These are phyloP conservation scores for Plasmodium adleri DNA, from an alignment of 169 alveolate species.

Conservation along the genomic window DNA sequence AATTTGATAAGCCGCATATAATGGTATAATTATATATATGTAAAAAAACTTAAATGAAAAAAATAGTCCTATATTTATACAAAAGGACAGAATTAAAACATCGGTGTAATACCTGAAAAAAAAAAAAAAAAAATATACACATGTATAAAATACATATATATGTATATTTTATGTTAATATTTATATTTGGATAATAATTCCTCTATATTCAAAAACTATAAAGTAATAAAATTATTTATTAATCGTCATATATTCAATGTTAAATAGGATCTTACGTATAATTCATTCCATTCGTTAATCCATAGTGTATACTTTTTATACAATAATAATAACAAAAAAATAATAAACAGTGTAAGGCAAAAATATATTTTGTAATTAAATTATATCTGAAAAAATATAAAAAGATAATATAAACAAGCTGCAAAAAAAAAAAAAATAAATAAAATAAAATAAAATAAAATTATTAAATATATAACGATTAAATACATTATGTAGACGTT, in stretches of 20 bases:
- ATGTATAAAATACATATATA: background rate
- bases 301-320: conserved; percentile 66
- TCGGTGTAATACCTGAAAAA: conserved; percentile 54
- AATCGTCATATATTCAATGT: no score
- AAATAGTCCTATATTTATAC: conserved; percentile 58
- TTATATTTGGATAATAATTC: background rate
- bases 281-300: conserved; percentile 49
- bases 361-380: conserved; percentile 58
- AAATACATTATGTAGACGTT: no score
- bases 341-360: conserved; percentile 40
- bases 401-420: conserved; percentile 61
- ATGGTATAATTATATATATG: conserved; percentile 57
- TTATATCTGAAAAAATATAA: conserved; percentile 35
- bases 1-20: conserved; percentile 50
- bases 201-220: no score
- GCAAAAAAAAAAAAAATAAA: conserved; percentile 21
- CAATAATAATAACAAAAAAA: conserved; percentile 68
- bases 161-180: background rate
- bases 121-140: conserved; percentile 4
- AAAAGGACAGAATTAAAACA: conserved; percentile 58
- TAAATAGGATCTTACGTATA: conserved; percentile 42
- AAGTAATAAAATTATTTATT: no score
- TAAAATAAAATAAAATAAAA: no score
- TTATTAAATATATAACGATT: background rate
- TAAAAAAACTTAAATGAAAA: conserved; percentile 71